These are phyloP conservation scores for Hypoxylon sp. DNA, from an alignment of 2,329 filamentous ascomycete genomes.

Conservation along the genomic window DNA sequence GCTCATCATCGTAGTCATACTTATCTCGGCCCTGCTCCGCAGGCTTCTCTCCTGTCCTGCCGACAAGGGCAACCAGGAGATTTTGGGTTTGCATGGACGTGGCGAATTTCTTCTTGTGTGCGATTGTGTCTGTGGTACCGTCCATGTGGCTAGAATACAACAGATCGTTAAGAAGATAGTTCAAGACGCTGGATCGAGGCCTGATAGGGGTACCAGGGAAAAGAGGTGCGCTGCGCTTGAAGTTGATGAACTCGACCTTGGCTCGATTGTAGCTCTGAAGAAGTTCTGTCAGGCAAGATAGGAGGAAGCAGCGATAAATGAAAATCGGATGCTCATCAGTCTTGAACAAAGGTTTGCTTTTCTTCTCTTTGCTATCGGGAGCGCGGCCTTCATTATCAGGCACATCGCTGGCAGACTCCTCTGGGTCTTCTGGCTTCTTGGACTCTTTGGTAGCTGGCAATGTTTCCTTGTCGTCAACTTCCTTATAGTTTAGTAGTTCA, in stretches of 20 bases:
- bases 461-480: constrained; percentile 85
- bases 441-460: constrained; percentile 53
- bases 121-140: constrained; percentile 76
- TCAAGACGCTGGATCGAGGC: constrained; percentile 88
- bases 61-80: constrained; percentile 85
- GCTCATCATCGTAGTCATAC: constrained; percentile 77
- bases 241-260: constrained; percentile 99
- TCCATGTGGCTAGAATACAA: constrained; percentile 67
- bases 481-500: constrained; percentile 89
- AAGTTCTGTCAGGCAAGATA: constrained; percentile 91
- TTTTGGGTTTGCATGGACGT: constrained; percentile 88
- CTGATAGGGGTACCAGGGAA: constrained; percentile 90
- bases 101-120: constrained; percentile 83
- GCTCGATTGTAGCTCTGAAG: constrained; percentile 91
- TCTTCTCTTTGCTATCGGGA: constrained; percentile 65
- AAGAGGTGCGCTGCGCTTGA: constrained; percentile 88
- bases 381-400: constrained; percentile 38
- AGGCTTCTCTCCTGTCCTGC: constrained; percentile 83
- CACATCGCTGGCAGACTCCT: constrained; percentile 46
- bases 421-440: constrained; percentile 48
- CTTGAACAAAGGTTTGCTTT: constrained; percentile 82
- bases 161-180: constrained; percentile 88
- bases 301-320: constrained; percentile 92
- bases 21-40: constrained; percentile 64
- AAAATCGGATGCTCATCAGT: constrained; percentile 94